A percentile compares a stretch with the other conserved stretches of the same genome.
phyloP scores from a whole-genome alignment of 176 grass and related monocot genomes.

The Eremochloa ophiuroides region DNA sequence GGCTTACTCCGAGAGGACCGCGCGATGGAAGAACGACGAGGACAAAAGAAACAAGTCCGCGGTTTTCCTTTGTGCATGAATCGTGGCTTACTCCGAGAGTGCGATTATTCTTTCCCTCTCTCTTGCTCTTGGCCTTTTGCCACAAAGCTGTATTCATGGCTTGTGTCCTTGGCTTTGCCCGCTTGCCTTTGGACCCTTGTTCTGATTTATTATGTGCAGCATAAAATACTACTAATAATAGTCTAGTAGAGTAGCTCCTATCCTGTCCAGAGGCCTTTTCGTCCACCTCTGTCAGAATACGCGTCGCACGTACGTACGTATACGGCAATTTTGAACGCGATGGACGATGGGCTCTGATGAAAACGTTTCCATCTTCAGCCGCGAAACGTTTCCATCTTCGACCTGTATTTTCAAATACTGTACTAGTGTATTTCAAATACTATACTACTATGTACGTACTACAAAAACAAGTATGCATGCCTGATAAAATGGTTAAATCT shows the following conservation, averaged over 20 bases:
- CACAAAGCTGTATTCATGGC: conserved; percentile 19
- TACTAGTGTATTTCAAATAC: too few relatives aligned
- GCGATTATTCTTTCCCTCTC: not conserved
- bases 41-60: not conserved
- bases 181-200: not conserved
- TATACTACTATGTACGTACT: too few relatives aligned
- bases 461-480: not conserved
- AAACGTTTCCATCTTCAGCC: not conserved
- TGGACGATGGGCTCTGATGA: too few relatives aligned
- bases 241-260: not conserved
- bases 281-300: conserved; percentile 2
- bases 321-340: not conserved
- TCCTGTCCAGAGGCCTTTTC: not conserved
- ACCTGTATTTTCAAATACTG: too few relatives aligned
- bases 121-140: too few relatives aligned
- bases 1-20: not conserved
- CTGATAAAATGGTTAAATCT: not conserved
- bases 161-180: conserved; percentile 22
- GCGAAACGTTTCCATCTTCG: too few relatives aligned
- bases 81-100: too few relatives aligned
- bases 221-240: not conserved
- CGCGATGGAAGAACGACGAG: not conserved
- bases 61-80: not conserved
- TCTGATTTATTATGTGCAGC: not conserved
- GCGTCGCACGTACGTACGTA: not conserved